Base-by-base conservation (phyloP, 176 grass and related monocot genomes). In the Cenchrus fungigraminus region DNA sequence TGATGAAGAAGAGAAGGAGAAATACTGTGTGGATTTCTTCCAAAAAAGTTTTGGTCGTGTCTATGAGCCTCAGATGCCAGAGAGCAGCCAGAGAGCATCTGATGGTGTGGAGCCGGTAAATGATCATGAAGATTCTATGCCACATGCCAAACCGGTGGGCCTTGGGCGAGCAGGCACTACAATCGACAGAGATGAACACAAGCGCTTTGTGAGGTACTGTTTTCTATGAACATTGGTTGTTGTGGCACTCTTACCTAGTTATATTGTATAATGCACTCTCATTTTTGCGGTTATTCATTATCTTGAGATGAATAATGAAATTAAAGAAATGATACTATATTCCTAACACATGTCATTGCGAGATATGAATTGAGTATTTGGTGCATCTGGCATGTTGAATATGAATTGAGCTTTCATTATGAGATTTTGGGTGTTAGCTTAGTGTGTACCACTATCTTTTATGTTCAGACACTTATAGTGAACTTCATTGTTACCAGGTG, bases 1-100 rank as follows among this genome's bases (percentile, higher is more conserved):
- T 75, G 90, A 96, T 82, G 97, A 99, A 86, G 93, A 99, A 81
- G 97, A 99, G 8, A 90, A 79, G 25, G 97, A 99, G 86, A 96
- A 92, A 71, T 99, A 96, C 80, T 99, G 97, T 71, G 93, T 99
- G 7, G 97, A 99, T 86, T 99, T 99, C 76, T 99, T 99, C 90
- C 86, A 84, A 53, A 98, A 98, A 85, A 84, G 60, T 86, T 86
- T 88, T 1, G 86, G 92, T 82, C 86, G 76, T 61, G 83, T 87
- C 34, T 73, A 89, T 19, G 86, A 86, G 63, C 73, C 84, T 28
- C 78, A 78, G 79, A 82, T 85, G 25, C 85, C 88, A 82, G 87
- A 94, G 67, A 57, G n/a, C 55, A 57, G n/a, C 54, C 32, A 84
- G 42, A 58, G 56, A 53, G 52, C 54, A 56, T 67, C 16, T 82